Evolutionary conservation across 2,329 filamentous ascomycete species (phyloP).

Genomic region (Periconia digitata): DNA sequence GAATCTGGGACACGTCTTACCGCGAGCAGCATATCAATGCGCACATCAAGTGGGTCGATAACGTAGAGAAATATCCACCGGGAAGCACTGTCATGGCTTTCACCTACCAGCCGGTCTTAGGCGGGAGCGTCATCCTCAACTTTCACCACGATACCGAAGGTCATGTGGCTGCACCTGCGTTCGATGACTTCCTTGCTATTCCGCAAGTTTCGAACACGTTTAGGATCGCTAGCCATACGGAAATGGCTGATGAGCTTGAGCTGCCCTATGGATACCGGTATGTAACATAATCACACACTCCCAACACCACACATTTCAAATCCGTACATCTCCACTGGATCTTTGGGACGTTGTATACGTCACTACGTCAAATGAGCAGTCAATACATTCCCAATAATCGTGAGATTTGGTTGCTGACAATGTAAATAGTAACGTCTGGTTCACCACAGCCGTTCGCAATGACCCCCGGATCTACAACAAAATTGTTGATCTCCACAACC

Average conservation of each 20-base stretch:
- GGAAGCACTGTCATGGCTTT: slow-evolving; percentile 12
- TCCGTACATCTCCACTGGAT: too few species aligned
- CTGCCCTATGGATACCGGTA: slow-evolving; percentile 9
- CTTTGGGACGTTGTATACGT: too few species aligned
- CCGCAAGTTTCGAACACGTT: too few species aligned
- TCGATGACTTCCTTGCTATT: too few species aligned
- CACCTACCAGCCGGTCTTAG: slow-evolving; percentile 3
- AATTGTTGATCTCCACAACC: slow-evolving; percentile 41
- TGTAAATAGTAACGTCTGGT: slow-evolving; percentile 12
- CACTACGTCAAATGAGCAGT: too few species aligned
- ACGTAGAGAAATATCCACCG: too few species aligned
- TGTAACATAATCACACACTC: background rate
- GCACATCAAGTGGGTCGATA: too few species aligned
- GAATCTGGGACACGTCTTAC: background rate
- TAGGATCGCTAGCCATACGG: too few species aligned
- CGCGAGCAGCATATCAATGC: background rate
- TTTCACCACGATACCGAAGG: too few species aligned
- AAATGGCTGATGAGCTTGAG: slow-evolving; percentile 16
- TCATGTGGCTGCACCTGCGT: too few species aligned
- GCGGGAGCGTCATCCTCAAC: slow-evolving; percentile 3
- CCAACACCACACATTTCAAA: background rate
- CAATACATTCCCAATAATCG: too few species aligned
- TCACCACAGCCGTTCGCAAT: slow-evolving; percentile 25
- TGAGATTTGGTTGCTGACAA: background rate
- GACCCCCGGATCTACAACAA: slow-evolving; percentile 34